phyloP scores from a whole-genome alignment of 441 rosid genomes.

The Adansonia gregorii region DNA sequence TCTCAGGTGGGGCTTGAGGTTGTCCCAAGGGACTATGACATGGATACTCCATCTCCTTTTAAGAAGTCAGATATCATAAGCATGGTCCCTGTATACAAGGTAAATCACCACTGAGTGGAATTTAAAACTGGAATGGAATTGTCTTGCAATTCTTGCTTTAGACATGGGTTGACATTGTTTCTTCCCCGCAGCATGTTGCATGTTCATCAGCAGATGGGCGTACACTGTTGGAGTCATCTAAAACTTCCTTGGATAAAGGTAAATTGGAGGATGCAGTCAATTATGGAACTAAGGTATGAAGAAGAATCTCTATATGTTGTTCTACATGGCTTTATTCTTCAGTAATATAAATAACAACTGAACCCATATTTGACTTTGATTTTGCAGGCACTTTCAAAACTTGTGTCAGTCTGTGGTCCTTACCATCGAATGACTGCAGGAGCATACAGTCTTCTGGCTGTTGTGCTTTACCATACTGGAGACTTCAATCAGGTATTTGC shows the following conservation, averaged over 20 bases:
- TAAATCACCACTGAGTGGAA: slow-evolving; percentile 30
- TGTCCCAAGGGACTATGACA: slow-evolving; percentile 76
- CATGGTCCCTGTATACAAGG: slow-evolving; percentile 86
- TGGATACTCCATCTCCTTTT: slow-evolving; percentile 70
- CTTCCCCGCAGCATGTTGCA: slow-evolving; percentile 66
- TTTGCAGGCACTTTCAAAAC: slow-evolving; percentile 75
- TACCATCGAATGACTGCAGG: slow-evolving; percentile 92
- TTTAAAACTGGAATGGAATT: slow-evolving; percentile 11
- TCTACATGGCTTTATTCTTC: slow-evolving; percentile 18
- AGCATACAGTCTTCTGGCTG: slow-evolving; percentile 85
- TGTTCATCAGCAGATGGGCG: slow-evolving; percentile 89
- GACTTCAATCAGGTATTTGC: slow-evolving; percentile 80
- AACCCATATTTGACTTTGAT: slow-evolving; percentile 39
- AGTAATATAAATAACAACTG: slow-evolving; percentile 14
- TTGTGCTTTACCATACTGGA: slow-evolving; percentile 84
- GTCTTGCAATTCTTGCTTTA: slow-evolving; percentile 25
- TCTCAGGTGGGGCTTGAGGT: slow-evolving; percentile 82
- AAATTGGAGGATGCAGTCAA: slow-evolving; percentile 87
- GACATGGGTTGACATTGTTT: slow-evolving; percentile 34
- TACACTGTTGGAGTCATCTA: slow-evolving; percentile 76
- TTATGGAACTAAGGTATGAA: slow-evolving; percentile 71
- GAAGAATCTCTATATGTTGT: slow-evolving; percentile 12
- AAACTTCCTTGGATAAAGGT: slow-evolving; percentile 84
- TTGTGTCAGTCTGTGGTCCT: slow-evolving; percentile 81
- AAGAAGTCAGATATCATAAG: slow-evolving; percentile 73